A percentile compares a stretch with the other conserved stretches of the same genome.
Conservation (phyloP, 768 basidiomycete species). For the Lactifluus subvellereus region DNA sequence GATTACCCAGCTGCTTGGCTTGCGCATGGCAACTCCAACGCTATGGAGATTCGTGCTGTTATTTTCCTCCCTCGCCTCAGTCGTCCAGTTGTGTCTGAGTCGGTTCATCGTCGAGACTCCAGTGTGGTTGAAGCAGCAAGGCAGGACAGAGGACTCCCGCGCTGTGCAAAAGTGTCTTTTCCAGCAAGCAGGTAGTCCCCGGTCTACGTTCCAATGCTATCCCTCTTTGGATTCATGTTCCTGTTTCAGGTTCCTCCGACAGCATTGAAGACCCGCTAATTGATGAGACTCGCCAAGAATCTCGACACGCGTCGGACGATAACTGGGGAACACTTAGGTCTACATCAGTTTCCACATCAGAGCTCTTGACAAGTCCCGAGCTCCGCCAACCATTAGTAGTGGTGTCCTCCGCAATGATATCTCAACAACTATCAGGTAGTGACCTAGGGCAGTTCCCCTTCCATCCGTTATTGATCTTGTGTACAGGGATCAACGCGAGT, state of each 20-base stretch:
- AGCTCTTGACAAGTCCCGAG: slow-evolving; percentile 45
- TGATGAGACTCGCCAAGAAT: slow-evolving; percentile 28
- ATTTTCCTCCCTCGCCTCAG: slow-evolving; percentile 51
- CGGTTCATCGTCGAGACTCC: slow-evolving; percentile 64
- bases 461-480: neutral
- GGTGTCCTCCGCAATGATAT: slow-evolving; percentile 64
- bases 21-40: slow-evolving; percentile 60
- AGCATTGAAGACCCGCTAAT: slow-evolving; percentile 15
- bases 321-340: slow-evolving; percentile 19
- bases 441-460: neutral
- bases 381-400: slow-evolving; percentile 58
- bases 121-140: slow-evolving; percentile 51
- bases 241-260: slow-evolving; percentile 22
- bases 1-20: slow-evolving; percentile 73
- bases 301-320: slow-evolving; percentile 28
- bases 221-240: slow-evolving; percentile 22
- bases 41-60: slow-evolving; percentile 69
- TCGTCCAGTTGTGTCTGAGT: slow-evolving; percentile 51
- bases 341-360: slow-evolving; percentile 43
- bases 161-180: slow-evolving; percentile 42
- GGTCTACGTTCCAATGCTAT: neutral
- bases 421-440: slow-evolving; percentile 70
- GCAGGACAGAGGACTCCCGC: slow-evolving; percentile 46
- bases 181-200: slow-evolving; percentile 17
- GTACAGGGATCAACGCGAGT: slow-evolving; percentile 71